Conservation (phyloP, 140 eudicot genomes). For the Cichorium intybus region DNA sequence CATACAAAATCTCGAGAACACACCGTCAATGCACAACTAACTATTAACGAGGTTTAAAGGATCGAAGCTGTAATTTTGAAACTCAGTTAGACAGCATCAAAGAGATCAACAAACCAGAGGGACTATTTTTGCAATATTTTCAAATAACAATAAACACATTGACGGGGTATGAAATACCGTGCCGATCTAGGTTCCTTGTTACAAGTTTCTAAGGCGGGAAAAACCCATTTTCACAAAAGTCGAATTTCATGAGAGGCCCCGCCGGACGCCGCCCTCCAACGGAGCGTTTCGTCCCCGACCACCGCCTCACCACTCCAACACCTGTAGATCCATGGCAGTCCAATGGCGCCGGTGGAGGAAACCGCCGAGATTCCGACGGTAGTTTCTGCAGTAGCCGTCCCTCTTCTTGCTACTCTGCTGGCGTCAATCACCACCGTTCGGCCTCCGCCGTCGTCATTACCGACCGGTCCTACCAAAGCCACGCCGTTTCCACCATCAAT, state of each 20-base stretch:
- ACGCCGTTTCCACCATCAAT: conserved; percentile 60
- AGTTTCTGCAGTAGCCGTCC: conserved; percentile 86
- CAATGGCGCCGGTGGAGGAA: conserved; percentile 20
- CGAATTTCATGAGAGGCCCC: conserved; percentile 27
- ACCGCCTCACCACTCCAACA: conserved; percentile 60
- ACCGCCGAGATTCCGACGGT: conserved; percentile 77
- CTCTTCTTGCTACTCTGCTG: conserved; percentile 45
- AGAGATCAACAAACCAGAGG: too few species aligned
- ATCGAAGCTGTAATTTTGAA: too few species aligned
- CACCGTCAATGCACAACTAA: too few species aligned
- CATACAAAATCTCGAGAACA: too few species aligned
- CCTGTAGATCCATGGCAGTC: conserved; percentile 53
- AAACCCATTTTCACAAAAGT: neutral
- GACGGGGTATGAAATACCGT: neutral
- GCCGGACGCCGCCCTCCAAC: conserved; percentile 26
- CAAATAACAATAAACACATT: too few species aligned
- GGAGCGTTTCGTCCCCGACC: conserved; percentile 18
- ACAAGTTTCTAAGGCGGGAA: conserved; percentile 24
- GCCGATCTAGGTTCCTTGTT: neutral
- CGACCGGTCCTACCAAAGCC: conserved; percentile 54
- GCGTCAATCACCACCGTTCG: conserved; percentile 34
- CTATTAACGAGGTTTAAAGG: too few species aligned
- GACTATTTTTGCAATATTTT: too few species aligned
- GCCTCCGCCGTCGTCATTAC: conserved; percentile 34
- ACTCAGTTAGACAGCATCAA: too few species aligned